A percentile compares a stretch with the other conserved stretches of the same genome.
Evolutionary conservation across 768 basidiomycete species (phyloP).

Genomic region (Boletellus ananas): DNA sequence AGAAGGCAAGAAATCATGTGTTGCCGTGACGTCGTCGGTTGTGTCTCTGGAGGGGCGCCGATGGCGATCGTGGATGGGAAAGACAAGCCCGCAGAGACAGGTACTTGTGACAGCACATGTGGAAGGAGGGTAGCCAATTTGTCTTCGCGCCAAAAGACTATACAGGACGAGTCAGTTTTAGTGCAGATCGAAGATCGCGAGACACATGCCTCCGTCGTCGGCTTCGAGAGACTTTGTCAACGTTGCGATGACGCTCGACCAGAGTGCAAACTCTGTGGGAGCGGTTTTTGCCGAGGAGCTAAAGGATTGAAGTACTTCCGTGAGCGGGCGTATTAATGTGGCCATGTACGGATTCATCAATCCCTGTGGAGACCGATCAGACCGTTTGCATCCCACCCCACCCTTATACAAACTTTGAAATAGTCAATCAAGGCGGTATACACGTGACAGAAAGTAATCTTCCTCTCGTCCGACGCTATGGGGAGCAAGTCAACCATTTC

Average conservation of each 20-base stretch:
- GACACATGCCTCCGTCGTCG: conserved; percentile 77
- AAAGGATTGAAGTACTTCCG: conserved; percentile 57
- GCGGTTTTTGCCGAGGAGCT: conserved; percentile 21
- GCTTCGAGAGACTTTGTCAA: conserved; percentile 66
- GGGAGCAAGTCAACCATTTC: not conserved
- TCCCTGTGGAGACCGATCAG: conserved; percentile 39
- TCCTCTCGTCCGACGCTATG: conserved; percentile 41
- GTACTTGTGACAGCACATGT: conserved; percentile 63
- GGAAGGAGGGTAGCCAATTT: conserved; percentile 61
- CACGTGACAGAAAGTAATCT: conserved; percentile 69
- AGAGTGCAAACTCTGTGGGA: conserved; percentile 44
- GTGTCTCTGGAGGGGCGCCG: not conserved
- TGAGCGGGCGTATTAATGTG: conserved; percentile 64
- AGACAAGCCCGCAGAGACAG: conserved; percentile 40
- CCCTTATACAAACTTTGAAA: conserved; percentile 67
- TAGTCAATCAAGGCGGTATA: conserved; percentile 74
- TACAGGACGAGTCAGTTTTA: not conserved
- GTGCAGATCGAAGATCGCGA: not conserved
- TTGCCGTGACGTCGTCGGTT: conserved; percentile 4
- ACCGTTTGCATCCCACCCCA: not conserved
- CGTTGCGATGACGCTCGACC: conserved; percentile 58
- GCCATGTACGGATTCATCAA: conserved; percentile 92
- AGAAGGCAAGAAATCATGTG: conserved; percentile 17
- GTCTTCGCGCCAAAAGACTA: conserved; percentile 90
- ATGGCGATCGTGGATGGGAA: not conserved